Evolutionary conservation across 768 basidiomycete genomes (phyloP), one percentile per base, ranked within the genome.

Genomic region (Brasilioporus rufonigricans): DNA sequence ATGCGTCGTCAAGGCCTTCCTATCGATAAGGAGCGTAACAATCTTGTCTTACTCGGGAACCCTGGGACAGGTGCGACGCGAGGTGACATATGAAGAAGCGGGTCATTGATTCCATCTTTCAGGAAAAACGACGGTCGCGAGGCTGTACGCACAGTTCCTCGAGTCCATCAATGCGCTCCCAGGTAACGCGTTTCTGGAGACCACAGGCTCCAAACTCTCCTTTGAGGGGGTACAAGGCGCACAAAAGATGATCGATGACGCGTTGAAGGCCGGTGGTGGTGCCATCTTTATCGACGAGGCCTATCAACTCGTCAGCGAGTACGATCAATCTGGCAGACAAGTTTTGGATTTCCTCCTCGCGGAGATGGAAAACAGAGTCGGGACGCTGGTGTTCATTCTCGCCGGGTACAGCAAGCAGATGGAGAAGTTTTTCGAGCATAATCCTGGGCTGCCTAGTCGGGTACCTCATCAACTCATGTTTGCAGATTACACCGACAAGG

Each of bases 361-460:
- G 0, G 86, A 89, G 64, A 89, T 89, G 84, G 86, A 89, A 61
- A 87, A 89, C 66, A 75, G 77, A 27, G 74, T 83, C 4, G 87
- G 85, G 9, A 81, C 73, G 11, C 61, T 87, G 16, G 83, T 87
- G 5, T 89, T 89, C 69, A 83, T 89, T 57, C 72, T 89, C 10
- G 87, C 87, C 0, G 87, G 87, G 4, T 89, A 89, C 64, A 79
- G 72, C 66, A 84, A 80, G 52, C 75, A 89, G 65, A 89, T 89
- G 87, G 87, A 89, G 57, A 83, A 77, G 48, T 89, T 89, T 70
- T 89, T 89, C 56, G 84, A 87, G 55, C 86, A 87, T 60, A 89
- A 89, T 56, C 86, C 87, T 3, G 87, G 87, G 1, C 59, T 89
- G 5, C 68, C 71, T 3, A 88, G 86, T 67, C 83, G 87, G 10